Percentiles rank a stretch among this genome's conserved stretches.
These are phyloP conservation scores for Hypericum androsaemum DNA, from an alignment of 345 rosid genomes.

Conservation along the genomic window DNA sequence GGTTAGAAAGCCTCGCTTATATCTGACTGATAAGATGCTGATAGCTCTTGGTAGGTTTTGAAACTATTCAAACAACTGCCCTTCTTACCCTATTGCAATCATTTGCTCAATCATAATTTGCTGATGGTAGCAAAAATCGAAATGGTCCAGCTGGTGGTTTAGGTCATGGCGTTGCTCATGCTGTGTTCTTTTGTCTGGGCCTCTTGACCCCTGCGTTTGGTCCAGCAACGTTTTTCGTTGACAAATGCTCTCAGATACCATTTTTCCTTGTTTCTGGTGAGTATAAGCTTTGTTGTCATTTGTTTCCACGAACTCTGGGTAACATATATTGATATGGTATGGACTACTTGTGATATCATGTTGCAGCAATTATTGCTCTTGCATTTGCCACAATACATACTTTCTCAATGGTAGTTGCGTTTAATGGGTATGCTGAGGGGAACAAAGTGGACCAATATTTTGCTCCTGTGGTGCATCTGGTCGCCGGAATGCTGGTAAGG, in stretches of 20 bases:
- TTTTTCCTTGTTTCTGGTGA: constrained; percentile 92
- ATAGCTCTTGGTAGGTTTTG: constrained; percentile 68
- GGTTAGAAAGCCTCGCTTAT: constrained; percentile 73
- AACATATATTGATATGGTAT: constrained; percentile 82
- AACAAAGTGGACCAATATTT: constrained; percentile 70
- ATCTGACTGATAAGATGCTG: constrained; percentile 80
- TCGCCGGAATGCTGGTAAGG: constrained; percentile 77
- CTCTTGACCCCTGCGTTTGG: constrained; percentile 93
- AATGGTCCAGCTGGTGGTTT: constrained; percentile 95
- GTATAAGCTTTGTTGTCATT: constrained; percentile 13
- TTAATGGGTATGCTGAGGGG: constrained; percentile 80
- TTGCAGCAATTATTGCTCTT: constrained; percentile 80
- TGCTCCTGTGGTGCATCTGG: constrained; percentile 75
- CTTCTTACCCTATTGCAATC: not conserved
- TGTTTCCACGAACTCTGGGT: constrained; percentile 23
- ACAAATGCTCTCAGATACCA: constrained; percentile 68
- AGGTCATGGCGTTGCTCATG: constrained; percentile 98
- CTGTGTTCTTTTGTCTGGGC: constrained; percentile 91
- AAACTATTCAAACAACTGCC: constrained; percentile 6
- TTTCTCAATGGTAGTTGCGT: constrained; percentile 93
- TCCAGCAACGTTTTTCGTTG: constrained; percentile 77
- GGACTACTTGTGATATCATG: constrained; percentile 35
- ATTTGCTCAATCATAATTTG: constrained; percentile 3
- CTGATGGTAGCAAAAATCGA: not conserved
- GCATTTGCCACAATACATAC: constrained; percentile 89